Conservation (phyloP, 345 rosid species). For the Isatis tinctoria region DNA sequence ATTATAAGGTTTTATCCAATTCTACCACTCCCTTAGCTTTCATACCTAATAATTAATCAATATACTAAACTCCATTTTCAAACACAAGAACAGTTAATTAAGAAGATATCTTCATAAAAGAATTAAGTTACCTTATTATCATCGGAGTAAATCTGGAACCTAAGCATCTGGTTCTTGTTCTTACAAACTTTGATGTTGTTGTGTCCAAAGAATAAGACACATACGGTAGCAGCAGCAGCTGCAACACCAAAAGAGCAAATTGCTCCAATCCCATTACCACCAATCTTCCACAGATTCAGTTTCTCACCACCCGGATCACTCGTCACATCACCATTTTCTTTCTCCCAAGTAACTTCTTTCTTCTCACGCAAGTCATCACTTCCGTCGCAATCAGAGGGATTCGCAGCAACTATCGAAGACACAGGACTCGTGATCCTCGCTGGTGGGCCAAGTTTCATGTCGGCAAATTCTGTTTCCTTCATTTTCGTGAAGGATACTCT, state of each 20-base stretch:
- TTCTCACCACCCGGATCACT: conserved; percentile 38
- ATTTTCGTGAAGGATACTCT: conserved; percentile 80
- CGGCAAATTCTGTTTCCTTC: conserved; percentile 86
- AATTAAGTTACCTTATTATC: conserved; percentile 56
- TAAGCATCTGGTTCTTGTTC: conserved; percentile 44
- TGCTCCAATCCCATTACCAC: conserved; percentile 83
- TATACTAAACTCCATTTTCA: neutral
- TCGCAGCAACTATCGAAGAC: conserved; percentile 2
- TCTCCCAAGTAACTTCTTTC: neutral
- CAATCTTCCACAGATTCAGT: conserved; percentile 70
- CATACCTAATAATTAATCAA: neutral
- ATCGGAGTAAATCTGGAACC: conserved; percentile 66
- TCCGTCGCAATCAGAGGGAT: neutral
- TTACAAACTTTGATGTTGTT: conserved; percentile 40
- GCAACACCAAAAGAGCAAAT: conserved; percentile 93
- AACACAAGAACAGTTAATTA: neutral
- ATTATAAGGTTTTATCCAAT: neutral
- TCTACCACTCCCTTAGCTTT: neutral
- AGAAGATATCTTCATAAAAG: neutral
- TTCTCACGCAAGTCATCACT: conserved; percentile 1
- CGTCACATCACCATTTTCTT: conserved; percentile 31
- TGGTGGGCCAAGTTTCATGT: conserved; percentile 86
- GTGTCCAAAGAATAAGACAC: conserved; percentile 58
- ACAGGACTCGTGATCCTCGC: conserved; percentile 8
- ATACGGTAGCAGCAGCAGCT: conserved; percentile 86